Evolutionary conservation across 148 eudicot genomes (phyloP).

Genomic region (Linanthus parryae): DNA sequence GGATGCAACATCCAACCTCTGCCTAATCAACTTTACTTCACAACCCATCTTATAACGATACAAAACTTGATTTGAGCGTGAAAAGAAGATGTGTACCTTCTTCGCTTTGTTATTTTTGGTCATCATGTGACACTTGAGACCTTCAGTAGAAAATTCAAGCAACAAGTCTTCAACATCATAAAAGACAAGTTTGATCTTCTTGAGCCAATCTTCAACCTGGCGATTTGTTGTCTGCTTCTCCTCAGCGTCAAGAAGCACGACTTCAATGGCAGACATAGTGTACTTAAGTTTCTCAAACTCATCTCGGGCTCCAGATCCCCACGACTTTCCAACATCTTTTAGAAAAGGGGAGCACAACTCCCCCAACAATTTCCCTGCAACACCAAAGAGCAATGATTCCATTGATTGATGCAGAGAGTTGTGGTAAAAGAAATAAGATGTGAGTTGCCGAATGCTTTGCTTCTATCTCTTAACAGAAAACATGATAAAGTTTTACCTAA

Average conservation of each 20-base stretch:
- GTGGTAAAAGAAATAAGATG: no score
- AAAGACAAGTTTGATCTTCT: conserved; percentile 9
- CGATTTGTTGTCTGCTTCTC: neutral
- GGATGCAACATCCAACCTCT: neutral
- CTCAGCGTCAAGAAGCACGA: conserved; percentile 9
- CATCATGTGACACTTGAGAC: neutral
- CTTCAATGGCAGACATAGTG: conserved; percentile 11
- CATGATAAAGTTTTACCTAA: no score
- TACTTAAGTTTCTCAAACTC: neutral
- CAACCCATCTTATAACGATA: neutral
- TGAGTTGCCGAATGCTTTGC: no score
- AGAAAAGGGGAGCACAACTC: no score
- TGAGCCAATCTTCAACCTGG: conserved; percentile 1
- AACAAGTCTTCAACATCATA: conserved; percentile 17
- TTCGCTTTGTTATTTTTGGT: neutral
- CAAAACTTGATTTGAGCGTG: conserved; percentile 2
- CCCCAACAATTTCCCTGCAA: no score
- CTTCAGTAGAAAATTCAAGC: conserved; percentile 6
- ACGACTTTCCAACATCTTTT: no score
- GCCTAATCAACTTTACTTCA: neutral
- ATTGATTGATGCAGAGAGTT: no score
- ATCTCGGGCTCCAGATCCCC: no score
- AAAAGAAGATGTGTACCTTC: conserved; percentile 12
- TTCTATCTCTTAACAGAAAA: no score
- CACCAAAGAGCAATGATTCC: no score